A percentile compares a stretch with the other conserved stretches of the same genome.
Evolutionary conservation across 75 land plant species (phyloP).

Genomic region (Picea glauca): DNA sequence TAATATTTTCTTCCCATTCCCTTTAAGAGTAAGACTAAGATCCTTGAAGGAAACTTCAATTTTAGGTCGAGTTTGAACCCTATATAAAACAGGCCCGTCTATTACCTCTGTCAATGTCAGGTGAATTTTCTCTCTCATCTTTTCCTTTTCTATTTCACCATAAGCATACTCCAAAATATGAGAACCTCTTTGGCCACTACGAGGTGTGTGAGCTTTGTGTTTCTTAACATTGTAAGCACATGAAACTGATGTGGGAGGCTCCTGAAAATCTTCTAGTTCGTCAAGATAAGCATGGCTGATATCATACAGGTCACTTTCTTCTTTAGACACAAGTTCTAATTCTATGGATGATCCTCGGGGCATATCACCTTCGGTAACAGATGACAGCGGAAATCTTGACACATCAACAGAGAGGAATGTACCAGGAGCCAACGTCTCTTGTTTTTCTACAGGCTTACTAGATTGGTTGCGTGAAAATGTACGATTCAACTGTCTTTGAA

Average conservation of each 20-base stretch:
- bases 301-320: constrained; percentile 36
- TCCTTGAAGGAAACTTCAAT: constrained; percentile 82
- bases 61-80: constrained; percentile 32
- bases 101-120: constrained; percentile 51
- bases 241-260: constrained; percentile 32
- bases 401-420: neutral
- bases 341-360: constrained; percentile 11
- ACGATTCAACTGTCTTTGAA: constrained; percentile 53
- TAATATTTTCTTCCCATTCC: no score
- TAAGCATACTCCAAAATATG: constrained; percentile 90
- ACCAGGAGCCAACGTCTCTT: constrained; percentile 12
- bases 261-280: constrained; percentile 30
- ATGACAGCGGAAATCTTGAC: neutral
- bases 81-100: constrained; percentile 43
- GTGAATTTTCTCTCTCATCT: constrained; percentile 14
- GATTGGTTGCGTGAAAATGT: constrained; percentile 60
- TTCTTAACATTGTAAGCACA: constrained; percentile 35
- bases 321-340: constrained; percentile 25
- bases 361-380: constrained; percentile 13
- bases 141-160: no score
- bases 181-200: constrained; percentile 32
- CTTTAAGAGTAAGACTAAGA: constrained; percentile 26
- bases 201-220: constrained; percentile 9
- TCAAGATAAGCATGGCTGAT: constrained; percentile 26
- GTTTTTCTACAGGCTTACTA: constrained; percentile 15